Base-by-base conservation (phyloP, 164 flowering plant species). In the Vitis cinerea region DNA sequence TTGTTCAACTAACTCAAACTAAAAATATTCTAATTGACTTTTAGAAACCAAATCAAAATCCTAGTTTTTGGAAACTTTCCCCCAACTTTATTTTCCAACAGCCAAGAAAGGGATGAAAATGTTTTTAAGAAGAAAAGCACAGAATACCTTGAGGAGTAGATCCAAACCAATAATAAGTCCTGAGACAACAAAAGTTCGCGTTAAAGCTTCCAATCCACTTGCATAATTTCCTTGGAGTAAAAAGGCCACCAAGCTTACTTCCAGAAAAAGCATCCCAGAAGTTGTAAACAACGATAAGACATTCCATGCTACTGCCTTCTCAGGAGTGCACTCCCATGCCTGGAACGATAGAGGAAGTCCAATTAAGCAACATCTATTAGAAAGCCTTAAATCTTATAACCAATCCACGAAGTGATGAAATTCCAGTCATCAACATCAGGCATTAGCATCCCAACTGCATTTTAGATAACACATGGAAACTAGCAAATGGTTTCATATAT, bases 151-250 rank as follows among this genome's bases (percentile, higher is more conserved):
- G 50, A 92, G 83, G 64, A 92, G 79, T 49, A 90, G 52, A 79
- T 92, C 97, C 48, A 81, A 64, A 51, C 87, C 91, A 75, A 92
- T 91, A 76, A 91, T 61, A 23, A 84, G 31, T 55, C 94, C 97
- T 9, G 99, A 92, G 68, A 91, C 71, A 27, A 81, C 71, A 73
- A 92, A 92, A 16, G 95, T 88, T 15, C 87, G 86, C 27, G 91
- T 83, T 56, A 94, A 75, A 37, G 91, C 88, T 78, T 92, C 93
- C 75, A 85, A 71, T 16, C 97, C 93, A 78, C 83, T 90, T 0
- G 83, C 85, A 79, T 77, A 70, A 71, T 81, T 82, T 59, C 82
- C 81, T 75, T 81, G 83, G 47, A 78, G 69, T 16, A 81, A 50
- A 75, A 75, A 88, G 10, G 90, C 90, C 72, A 88, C 56, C 81